phyloP scores from a whole-genome alignment of 768 basidiomycete genomes.

The Boletus sp. region DNA sequence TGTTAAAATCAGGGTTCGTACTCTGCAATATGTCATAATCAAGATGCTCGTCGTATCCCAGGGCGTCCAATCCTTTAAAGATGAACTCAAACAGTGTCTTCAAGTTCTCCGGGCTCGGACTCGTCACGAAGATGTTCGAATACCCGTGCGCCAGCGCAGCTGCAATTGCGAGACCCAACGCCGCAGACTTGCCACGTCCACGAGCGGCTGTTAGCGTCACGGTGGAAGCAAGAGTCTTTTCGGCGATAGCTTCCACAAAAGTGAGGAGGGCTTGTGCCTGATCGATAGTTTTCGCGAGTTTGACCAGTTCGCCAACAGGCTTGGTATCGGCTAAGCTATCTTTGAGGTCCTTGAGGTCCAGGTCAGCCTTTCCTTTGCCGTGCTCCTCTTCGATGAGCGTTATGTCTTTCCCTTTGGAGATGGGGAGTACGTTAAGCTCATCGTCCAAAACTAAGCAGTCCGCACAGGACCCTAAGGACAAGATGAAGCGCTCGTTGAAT shows the following conservation, averaged over 20 bases:
- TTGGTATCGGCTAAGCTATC: constrained; percentile 76
- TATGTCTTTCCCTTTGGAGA: constrained; percentile 94
- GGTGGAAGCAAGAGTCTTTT: constrained; percentile 91
- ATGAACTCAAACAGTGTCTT: constrained; percentile 98
- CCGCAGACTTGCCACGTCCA: constrained; percentile 95
- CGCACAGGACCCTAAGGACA: constrained; percentile 89
- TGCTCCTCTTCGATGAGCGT: constrained; percentile 51
- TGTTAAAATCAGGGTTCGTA: constrained; percentile 91
- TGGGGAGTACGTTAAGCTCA: constrained; percentile 94
- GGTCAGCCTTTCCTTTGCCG: constrained; percentile 50
- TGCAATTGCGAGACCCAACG: constrained; percentile 91
- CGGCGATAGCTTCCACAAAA: constrained; percentile 90
- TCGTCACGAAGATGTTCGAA: constrained; percentile 97
- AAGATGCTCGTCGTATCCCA: constrained; percentile 96
- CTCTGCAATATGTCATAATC: constrained; percentile 97
- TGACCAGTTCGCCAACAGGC: constrained; percentile 84
- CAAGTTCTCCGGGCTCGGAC: constrained; percentile 95
- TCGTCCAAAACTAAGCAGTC: constrained; percentile 96
- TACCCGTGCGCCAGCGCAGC: constrained; percentile 92
- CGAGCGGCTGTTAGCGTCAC: constrained; percentile 93
- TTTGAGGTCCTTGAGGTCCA: constrained; percentile 75
- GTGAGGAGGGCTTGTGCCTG: constrained; percentile 94
- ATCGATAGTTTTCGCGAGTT: constrained; percentile 87
- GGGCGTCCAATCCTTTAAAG: constrained; percentile 91
- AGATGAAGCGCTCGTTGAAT: constrained; percentile 98